phyloP scores from a whole-genome alignment of 768 basidiomycete species.

The Naganishia vaughanmartiniae region DNA sequence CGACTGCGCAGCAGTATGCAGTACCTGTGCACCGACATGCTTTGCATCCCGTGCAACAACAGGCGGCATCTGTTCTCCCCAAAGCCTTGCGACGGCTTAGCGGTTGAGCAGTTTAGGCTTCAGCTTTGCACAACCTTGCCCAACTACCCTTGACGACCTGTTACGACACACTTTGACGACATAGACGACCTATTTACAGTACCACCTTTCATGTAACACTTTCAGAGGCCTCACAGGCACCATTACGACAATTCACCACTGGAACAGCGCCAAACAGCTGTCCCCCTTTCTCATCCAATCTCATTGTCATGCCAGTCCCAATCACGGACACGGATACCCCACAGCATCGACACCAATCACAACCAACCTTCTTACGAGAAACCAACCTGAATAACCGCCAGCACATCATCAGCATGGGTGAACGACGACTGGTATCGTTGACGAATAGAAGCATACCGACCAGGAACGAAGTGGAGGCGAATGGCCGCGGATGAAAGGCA shows the following conservation, averaged over 20 bases:
- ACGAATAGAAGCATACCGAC: not conserved
- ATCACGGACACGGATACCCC: not conserved
- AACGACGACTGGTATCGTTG: not conserved
- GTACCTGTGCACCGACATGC: slow-evolving; percentile 18
- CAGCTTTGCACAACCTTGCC: not conserved
- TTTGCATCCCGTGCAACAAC: slow-evolving; percentile 23
- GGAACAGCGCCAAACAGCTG: not conserved
- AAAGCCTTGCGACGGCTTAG: slow-evolving; percentile 28
- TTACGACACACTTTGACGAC: slow-evolving; percentile 23
- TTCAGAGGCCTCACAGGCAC: not conserved
- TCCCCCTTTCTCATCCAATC: not conserved
- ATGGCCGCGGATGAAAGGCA: too few relatives aligned
- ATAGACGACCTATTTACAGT: slow-evolving; percentile 12
- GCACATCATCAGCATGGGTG: slow-evolving; percentile 4
- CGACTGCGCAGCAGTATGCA: not conserved
- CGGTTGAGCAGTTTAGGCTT: slow-evolving; percentile 15
- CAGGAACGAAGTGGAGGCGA: not conserved
- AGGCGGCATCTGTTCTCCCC: slow-evolving; percentile 18
- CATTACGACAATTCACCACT: not conserved
- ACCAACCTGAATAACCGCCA: not conserved
- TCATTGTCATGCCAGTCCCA: not conserved
- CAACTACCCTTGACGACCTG: slow-evolving; percentile 9
- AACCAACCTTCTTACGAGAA: not conserved
- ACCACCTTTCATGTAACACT: slow-evolving; percentile 1
- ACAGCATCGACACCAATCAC: not conserved